Evolutionary conservation across 352 stramenopile genomes (phyloP), one percentile per base, ranked within the genome.

Genomic region (Phytophthora ramorum): DNA sequence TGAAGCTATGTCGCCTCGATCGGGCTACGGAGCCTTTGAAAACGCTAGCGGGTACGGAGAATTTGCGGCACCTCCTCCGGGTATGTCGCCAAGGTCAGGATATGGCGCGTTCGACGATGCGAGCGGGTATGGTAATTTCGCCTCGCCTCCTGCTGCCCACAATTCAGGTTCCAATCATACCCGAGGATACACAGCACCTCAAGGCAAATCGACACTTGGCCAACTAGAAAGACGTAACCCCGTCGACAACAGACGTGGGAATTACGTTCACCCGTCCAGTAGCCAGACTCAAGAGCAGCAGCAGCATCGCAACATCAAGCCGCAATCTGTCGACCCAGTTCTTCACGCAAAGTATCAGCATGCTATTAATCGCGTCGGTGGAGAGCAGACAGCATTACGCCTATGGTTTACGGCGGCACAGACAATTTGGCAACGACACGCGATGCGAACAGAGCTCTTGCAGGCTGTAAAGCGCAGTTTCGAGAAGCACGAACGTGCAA

Each of bases 401-500:
- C 58, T 89, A 9, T 86, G 78, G 75, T 24, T 64, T 24, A 43
- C 57, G 2, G 81, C 78, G 3, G 76, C 67, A 14, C 46, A 56
- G 19, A 81, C 76, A 13, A 58, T 90, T 44, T 75, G 63, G 19
- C 76, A 83, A 47, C 68, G 81, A 26, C 63, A 81, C 35, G 48
- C 63, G 16, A 82, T 76, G 50, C 77, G 77, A 26, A 87, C 77
- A 3, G 79, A 86, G 30, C 49, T 87, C 3, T 38, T 89, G 22
- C 78, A 87, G 60, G 50, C 68, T 6, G 61, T 89, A 30, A 82
- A 82, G 19, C 73, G 79, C 45, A 87, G 71, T 56, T 89, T 90
- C 49, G 79, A 89, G 56, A 87, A 84, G 38, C 78, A 78, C 32
- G 81, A 88, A 20, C 59, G 54, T 13, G 58, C 75, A 40, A 86